Percentiles rank a stretch among this genome's conserved stretches.
phyloP scores from a whole-genome alignment of 2,329 filamentous ascomycete species.

The Metarhizium guizhouense region DNA sequence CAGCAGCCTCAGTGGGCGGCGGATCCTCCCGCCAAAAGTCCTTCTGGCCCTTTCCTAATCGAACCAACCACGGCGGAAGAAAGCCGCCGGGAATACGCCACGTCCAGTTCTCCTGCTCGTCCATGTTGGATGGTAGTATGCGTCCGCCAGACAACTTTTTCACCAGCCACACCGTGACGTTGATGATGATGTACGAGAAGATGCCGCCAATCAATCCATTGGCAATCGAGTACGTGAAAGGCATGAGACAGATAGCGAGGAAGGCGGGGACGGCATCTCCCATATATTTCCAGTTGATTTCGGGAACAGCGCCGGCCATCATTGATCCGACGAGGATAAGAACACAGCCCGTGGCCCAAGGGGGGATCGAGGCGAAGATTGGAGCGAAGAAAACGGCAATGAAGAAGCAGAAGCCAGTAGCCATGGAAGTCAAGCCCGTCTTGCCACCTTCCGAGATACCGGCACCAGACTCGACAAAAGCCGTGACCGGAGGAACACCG shows the following conservation, averaged over 20 bases:
- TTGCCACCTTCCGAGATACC: constrained; percentile 82
- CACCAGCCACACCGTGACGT: constrained; percentile 60
- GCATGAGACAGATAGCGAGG: constrained; percentile 76
- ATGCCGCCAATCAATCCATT: constrained; percentile 80
- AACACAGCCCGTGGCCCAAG: constrained; percentile 86
- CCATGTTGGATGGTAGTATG: constrained; percentile 65
- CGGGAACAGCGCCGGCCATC: constrained; percentile 69
- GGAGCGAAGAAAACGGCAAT: constrained; percentile 83
- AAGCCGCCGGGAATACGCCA: constrained; percentile 68
- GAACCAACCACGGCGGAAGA: constrained; percentile 63
- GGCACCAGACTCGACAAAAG: constrained; percentile 82
- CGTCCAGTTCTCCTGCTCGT: constrained; percentile 72
- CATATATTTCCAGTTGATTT: constrained; percentile 85
- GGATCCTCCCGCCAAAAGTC: constrained; percentile 55
- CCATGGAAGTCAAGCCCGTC: constrained; percentile 75
- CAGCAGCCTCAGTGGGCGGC: constrained; percentile 7
- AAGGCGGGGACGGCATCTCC: constrained; percentile 81
- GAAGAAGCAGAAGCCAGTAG: constrained; percentile 75
- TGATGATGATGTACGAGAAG: constrained; percentile 67
- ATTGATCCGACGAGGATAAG: constrained; percentile 79
- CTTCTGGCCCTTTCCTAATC: constrained; percentile 57
- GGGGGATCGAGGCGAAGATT: constrained; percentile 81
- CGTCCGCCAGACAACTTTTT: constrained; percentile 58
- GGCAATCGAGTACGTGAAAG: constrained; percentile 82
- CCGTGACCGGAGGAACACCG: constrained; percentile 72